Base-by-base conservation (phyloP, 1,284 basidiomycete genomes). In the Cronartium quercuum region DNA sequence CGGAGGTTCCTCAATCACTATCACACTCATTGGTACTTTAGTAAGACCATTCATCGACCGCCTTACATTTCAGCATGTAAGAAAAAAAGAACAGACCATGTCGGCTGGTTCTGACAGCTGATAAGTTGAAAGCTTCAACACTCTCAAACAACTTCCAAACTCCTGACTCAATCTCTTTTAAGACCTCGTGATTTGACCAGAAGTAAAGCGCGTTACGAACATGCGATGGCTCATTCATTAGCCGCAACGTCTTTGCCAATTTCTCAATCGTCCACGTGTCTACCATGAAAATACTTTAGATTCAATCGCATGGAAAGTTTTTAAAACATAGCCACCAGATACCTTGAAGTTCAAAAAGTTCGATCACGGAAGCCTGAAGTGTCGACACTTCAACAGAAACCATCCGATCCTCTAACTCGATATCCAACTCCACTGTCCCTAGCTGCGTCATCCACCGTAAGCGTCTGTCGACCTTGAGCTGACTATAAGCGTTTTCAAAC, bases 401-500 rank as follows among this genome's bases (percentile, higher is more conserved):
- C 0, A 84, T 87, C 21, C 92, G 87, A 80, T 96, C 94, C 78
- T 88, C 85, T 3, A 96, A 84, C 78, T 92, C 87, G 5, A 97
- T 83, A 69, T 90, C 87, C 55, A 97, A 81, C 55, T 87, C 85
- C 37, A 94, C 87, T 1, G 88, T 91, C 0, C 94, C 94, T 21
- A 94, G 86, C 79, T 92, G 89, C 12, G 91, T 89, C 6, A 95
- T 82, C 89, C 91, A 97, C 68, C 88, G 86, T 40, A 97, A 85
- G 77, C 86, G 87, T 84, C 96, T 95, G 82, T 95, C 92, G 0
- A 92, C 91, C 80, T 95, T 94, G 83, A 92, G 91, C 13, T 84
- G 83, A 29, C 85, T 85, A 81, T 90, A 97, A 77, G 90, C 88
- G 57, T 86, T 85, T 5, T 90, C 87, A 80, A 95, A 96, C 41